phyloP scores from a whole-genome alignment of 345 rosid species.

The Gossypium anomalum region DNA sequence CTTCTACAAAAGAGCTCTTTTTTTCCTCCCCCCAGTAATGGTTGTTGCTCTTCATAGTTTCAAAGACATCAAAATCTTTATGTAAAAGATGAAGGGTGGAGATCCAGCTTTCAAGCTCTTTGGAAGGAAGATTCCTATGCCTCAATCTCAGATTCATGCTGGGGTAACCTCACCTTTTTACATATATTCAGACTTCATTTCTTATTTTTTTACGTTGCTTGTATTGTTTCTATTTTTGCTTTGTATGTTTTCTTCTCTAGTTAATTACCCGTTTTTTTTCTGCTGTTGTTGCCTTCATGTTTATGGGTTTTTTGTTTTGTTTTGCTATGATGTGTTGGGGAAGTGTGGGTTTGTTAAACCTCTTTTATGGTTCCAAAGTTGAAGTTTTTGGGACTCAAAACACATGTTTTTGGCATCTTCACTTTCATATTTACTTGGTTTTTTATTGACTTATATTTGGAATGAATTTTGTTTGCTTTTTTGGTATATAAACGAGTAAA shows the following conservation, averaged over 20 bases:
- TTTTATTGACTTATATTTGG: not conserved
- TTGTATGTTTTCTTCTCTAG: not conserved
- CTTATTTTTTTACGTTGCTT: not conserved
- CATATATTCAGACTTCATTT: not conserved
- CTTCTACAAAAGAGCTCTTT: constrained; percentile 4
- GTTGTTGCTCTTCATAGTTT: constrained; percentile 25
- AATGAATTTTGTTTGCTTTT: constrained; percentile 3
- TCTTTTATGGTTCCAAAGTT: constrained; percentile 1
- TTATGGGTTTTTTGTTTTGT: constrained; percentile 4
- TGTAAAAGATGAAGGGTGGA: constrained; percentile 26
- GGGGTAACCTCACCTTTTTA: not conserved
- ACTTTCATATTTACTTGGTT: not conserved
- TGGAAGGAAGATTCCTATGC: constrained; percentile 61
- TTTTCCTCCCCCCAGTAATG: constrained; percentile 13
- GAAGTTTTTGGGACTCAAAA: not conserved
- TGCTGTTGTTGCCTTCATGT: not conserved
- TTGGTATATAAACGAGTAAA: too few relatives aligned
- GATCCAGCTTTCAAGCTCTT: constrained; percentile 72
- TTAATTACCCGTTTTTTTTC: not conserved
- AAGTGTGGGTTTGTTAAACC: not conserved
- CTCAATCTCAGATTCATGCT: constrained; percentile 42
- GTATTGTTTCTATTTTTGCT: not conserved
- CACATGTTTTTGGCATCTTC: not conserved
- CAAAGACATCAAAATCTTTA: not conserved
- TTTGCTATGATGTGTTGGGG: not conserved